Evolutionary conservation across 2,329 filamentous ascomycete species (phyloP), one percentile per base, ranked within the genome.

Genomic region (Calonectria pseudoreteaudii): DNA sequence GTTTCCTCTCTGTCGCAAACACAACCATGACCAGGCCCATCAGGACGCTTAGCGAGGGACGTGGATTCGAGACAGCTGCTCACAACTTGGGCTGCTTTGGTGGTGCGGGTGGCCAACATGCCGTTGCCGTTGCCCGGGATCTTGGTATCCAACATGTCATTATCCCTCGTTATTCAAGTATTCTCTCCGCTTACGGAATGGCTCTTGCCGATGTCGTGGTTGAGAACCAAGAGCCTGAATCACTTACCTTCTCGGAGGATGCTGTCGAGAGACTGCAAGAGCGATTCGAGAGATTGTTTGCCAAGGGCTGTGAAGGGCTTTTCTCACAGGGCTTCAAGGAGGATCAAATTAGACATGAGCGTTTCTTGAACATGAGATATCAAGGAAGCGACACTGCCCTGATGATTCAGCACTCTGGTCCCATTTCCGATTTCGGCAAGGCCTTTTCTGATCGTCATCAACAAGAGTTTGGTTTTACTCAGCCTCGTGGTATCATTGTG

Each of bases 381-480:
- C 44, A 70, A 64, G 68, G 68, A 36, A 64, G 56, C 20, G 68
- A 70, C 20, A 70, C 68, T 3, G 41, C 56, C 3, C 18, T 70
- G 44, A 70, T 70, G 68, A 64, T 70, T 8, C 23, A 49, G 13
- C 68, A 70, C 23, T 49, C 44, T 16, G 68, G 56, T 4, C 18
- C 30, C 20, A 23, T 64, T 8, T 50, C 41, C 4, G 56, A 60
- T 88, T 70, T 73, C 8, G 38, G 70, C 3, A 49, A 90, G 88
- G 91, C 90, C 0, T 94, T 93, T 82, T 92, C 90, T 2, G 89
- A 90, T 70, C 91, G 94, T 74, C 93, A 95, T 80, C 89, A 93
- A 75, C 92, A 93, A 79, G 93, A 94, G 79, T 95, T 95, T 79
- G 93, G 93, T 2, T 95, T 95, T 34, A 73, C 68, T 8, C 56